Evolutionary conservation across 139 green algal genomes (phyloP).

Genomic region (Auxenochlorella pyrenoidosa): DNA sequence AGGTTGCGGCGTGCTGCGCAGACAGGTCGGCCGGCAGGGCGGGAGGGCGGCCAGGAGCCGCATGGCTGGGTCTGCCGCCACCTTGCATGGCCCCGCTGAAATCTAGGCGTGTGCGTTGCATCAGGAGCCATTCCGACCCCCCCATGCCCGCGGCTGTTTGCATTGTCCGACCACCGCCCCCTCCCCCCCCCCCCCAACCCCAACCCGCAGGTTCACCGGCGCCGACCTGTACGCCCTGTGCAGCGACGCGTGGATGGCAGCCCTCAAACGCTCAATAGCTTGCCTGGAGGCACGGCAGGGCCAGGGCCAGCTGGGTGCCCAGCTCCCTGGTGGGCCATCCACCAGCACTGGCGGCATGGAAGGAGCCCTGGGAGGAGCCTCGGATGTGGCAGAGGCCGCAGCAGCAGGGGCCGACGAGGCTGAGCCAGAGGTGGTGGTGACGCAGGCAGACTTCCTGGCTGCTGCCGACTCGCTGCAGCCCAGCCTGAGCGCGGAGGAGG

Average conservation of each 20-base stretch:
- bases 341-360: neutral
- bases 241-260: slow-evolving; percentile 92
- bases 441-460: slow-evolving; percentile 70
- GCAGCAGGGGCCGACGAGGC: slow-evolving; percentile 6
- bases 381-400: neutral
- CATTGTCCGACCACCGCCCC: neutral
- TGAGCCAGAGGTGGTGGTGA: slow-evolving; percentile 58
- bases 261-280: slow-evolving; percentile 64
- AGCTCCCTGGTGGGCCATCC: neutral
- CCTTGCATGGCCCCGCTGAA: too few relatives aligned
- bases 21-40: slow-evolving; percentile 25
- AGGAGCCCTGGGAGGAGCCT: neutral
- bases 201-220: slow-evolving; percentile 73
- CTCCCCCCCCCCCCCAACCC: neutral
- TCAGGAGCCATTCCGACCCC: too few relatives aligned
- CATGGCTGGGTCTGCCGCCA: neutral
- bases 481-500: slow-evolving; percentile 80
- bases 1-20: slow-evolving; percentile 66
- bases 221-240: slow-evolving; percentile 96
- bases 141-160: neutral
- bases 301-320: neutral
- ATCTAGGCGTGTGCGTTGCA: too few relatives aligned
- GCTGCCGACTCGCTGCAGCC: slow-evolving; percentile 76
- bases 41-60: neutral
- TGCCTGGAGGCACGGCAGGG: neutral